Percentiles rank a stretch among this genome's conserved stretches.
Evolutionary conservation across 768 basidiomycete species (phyloP).

Genomic region (Lactifluus piperatus): DNA sequence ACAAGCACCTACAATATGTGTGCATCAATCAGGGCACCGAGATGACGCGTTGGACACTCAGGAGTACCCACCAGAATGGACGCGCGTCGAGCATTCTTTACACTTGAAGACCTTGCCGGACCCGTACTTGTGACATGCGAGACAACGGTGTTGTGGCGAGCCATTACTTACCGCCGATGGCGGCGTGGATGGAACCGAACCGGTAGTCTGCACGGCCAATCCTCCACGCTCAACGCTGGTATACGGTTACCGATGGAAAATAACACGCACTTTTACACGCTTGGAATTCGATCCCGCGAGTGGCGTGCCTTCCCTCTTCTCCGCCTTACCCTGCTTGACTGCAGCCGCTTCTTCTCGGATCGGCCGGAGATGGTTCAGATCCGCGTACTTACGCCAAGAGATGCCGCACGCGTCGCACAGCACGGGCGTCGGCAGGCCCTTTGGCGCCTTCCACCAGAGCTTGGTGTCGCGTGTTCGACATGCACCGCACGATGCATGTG

Average conservation of each 20-base stretch:
- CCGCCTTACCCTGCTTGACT: conserved; percentile 28
- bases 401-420: conserved; percentile 83
- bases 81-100: conserved; percentile 65
- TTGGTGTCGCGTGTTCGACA: conserved; percentile 75
- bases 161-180: conserved; percentile 36
- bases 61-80: conserved; percentile 60
- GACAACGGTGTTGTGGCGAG: conserved; percentile 60
- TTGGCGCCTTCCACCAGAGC: conserved; percentile 89
- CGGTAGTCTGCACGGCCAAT: conserved; percentile 32
- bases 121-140: conserved; percentile 67
- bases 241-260: not conserved
- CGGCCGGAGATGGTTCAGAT: conserved; percentile 62
- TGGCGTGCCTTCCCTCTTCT: conserved; percentile 57
- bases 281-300: conserved; percentile 46
- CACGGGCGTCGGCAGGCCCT: conserved; percentile 65
- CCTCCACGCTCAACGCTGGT: not conserved
- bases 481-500: conserved; percentile 62
- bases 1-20: conserved; percentile 40
- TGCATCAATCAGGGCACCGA: not conserved
- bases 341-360: conserved; percentile 56
- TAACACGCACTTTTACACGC: conserved; percentile 46
- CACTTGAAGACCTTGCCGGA: conserved; percentile 79
- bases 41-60: not conserved
- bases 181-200: conserved; percentile 47
- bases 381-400: conserved; percentile 91